Base-by-base conservation (phyloP, 306 rosid genomes). In the peach (Prunus persica) region DNA sequence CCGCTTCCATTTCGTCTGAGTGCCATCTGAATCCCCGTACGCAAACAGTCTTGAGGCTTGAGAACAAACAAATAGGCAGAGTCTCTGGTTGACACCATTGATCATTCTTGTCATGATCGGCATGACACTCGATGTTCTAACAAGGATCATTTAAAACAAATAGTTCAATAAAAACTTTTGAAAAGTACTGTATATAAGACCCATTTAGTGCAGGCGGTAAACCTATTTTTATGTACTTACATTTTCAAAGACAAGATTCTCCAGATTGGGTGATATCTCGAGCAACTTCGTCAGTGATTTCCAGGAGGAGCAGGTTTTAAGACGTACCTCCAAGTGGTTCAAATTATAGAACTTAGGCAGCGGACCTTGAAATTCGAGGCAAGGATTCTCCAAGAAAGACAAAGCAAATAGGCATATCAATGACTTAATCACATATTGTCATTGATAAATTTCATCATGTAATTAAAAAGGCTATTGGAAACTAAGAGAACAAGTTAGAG, bases 241-340 rank as follows among this genome's bases (percentile, higher is more conserved):
- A 71, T 6, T 1, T 11, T 34, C 6, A 69, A 16, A 5, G 14
- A 3, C 41, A 16, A 47, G 73, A 50, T 30, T 15, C 11, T 28
- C 61, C 74, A 70, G 22, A 52, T 50, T 28, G 34, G 61, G 74
- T 5, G 74, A 70, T 51, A 28, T 70, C 50, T 52, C 54, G 74
- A 70, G 64, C 15, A 18, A 30, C 18, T 14, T 30, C 2, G 28
- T 13, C 63, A 70, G 49, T 11, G 24, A 9, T 28, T 52, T 43
- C 64, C 56, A 18, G 54, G 46, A 52, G 5, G n/a, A 12, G 38
- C 74, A 32, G 6, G 47, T 5, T 16, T 52, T 19, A 19, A 70
- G 63, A 19, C 5, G 19, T 30, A 54, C 12, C 64, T 71, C 64
- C 64, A 32, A 52, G 50, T 11, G 49, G 38, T 32, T 32, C 38